Evolutionary conservation across 441 rosid genomes (phyloP).

Genomic region (Euphorbia corollata): DNA sequence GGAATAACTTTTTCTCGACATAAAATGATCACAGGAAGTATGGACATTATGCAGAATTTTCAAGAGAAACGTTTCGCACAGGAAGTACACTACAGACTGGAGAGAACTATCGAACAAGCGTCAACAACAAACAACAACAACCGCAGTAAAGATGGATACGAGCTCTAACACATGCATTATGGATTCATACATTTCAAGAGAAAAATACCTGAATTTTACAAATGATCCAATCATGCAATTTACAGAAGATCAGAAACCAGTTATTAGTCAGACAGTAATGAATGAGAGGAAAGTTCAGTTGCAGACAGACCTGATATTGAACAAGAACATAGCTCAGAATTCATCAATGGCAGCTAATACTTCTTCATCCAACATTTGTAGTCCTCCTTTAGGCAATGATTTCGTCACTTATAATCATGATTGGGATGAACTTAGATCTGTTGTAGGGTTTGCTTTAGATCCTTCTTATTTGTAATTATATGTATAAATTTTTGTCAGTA

Average conservation of each 20-base stretch:
- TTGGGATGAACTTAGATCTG: slow-evolving; percentile 81
- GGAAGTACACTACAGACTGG: slow-evolving; percentile 51
- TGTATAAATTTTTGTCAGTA: background rate
- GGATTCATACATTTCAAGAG: slow-evolving; percentile 24
- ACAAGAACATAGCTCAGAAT: slow-evolving; percentile 19
- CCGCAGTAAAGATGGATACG: slow-evolving; percentile 8
- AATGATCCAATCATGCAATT: slow-evolving; percentile 27
- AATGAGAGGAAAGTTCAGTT: slow-evolving; percentile 23
- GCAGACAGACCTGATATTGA: slow-evolving; percentile 18
- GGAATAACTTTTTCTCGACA: too few relatives aligned
- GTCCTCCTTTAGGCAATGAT: slow-evolving; percentile 25
- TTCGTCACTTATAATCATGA: slow-evolving; percentile 35
- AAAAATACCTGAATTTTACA: slow-evolving; percentile 47
- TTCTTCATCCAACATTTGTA: slow-evolving; percentile 27
- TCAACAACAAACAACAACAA: slow-evolving; percentile 5
- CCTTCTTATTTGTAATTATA: slow-evolving; percentile 32
- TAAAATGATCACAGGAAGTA: slow-evolving; percentile 46
- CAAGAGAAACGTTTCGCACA: slow-evolving; percentile 45
- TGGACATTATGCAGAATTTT: slow-evolving; percentile 82
- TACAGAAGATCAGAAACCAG: slow-evolving; percentile 28
- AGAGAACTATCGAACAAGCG: slow-evolving; percentile 40
- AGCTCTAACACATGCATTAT: slow-evolving; percentile 25
- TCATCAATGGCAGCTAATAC: slow-evolving; percentile 26
- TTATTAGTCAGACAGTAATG: background rate
- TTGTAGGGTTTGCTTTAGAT: slow-evolving; percentile 53